Evolutionary conservation across 768 basidiomycete genomes (phyloP), one percentile per base, ranked within the genome.

Genomic region (Trametes sanguinea): DNA sequence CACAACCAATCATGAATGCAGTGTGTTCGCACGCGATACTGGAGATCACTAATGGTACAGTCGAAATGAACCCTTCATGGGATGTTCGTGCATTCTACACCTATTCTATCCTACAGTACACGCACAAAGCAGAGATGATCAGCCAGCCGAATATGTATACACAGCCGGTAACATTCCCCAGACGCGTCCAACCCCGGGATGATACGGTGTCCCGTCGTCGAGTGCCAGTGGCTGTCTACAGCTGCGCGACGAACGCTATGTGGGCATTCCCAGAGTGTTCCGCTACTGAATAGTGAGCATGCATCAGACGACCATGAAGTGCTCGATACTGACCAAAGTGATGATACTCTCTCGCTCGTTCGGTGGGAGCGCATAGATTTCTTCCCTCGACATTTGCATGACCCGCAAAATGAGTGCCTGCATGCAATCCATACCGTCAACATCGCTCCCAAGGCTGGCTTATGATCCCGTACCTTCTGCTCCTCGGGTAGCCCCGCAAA

Each of bases 321-420:
- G 22, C n/a, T 54, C 55, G 48, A 52, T 44, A 82, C 90, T 67
- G 43, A 94, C 94, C 70, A 97, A 78, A 75, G 94, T 91, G 67
- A 94, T 83, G 66, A 94, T 88, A 37, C 85, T 90, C 10, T 85
- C 81, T 30, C 90, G 81, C 68, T 95, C 93, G 4, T 80, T 75
- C 1, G 88, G 85, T 9, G 92, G 88, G 39, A 96, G 75, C 64
- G 79, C 78, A 52, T 86, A 84, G 60, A 97, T 87, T 72, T 97
- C 92, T 42, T 92, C 93, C 2, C 87, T 85, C 1, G 91, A 89
- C 87, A 98, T 90, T 39, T 83, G 77, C 57, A 95, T 69, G 2
- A 95, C 88, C 55, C 87, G 87, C 76, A 90, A 81, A 40, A 95
- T 85, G 75, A 93, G 84, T 42, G 83, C 83, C 88, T 88, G 62